phyloP scores from a whole-genome alignment of 2,329 filamentous ascomycete genomes.

The Stagonosporopsis rhizophila region DNA sequence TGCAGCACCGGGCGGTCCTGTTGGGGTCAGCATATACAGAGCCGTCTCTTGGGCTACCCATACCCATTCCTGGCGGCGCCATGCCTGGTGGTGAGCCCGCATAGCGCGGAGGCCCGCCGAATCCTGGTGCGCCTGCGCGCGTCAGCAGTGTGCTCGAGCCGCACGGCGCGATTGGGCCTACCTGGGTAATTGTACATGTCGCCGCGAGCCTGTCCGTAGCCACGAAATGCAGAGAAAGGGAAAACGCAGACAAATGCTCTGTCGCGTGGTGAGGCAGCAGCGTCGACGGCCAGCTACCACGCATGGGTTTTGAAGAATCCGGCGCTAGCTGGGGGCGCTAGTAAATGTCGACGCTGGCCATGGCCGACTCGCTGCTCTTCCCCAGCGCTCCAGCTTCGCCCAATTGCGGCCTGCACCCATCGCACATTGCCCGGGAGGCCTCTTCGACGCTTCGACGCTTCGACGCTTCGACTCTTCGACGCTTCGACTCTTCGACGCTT shows the following conservation, averaged over 20 bases:
- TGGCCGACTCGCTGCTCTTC: too few species aligned
- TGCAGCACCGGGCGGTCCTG: slow-evolving; percentile 50
- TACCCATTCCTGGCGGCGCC: slow-evolving; percentile 83
- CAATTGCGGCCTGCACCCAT: slow-evolving; percentile 1
- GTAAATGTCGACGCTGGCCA: slow-evolving; percentile 34
- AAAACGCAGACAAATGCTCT: too few species aligned
- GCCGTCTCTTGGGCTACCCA: slow-evolving; percentile 40
- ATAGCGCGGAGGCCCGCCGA: slow-evolving; percentile 78
- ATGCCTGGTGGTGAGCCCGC: slow-evolving; percentile 76
- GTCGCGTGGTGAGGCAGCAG: too few species aligned
- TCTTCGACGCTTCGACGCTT: not conserved
- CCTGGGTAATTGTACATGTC: slow-evolving; percentile 49
- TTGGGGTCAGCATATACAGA: too few species aligned
- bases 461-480: too few species aligned
- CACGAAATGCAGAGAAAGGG: too few species aligned
- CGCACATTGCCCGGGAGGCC: not conserved
- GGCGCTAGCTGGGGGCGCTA: slow-evolving; percentile 26
- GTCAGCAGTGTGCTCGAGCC: too few species aligned
- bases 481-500: too few species aligned
- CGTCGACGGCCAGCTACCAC: slow-evolving; percentile 3
- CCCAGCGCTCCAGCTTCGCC: too few species aligned
- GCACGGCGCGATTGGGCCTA: too few species aligned
- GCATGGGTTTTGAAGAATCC: slow-evolving; percentile 10
- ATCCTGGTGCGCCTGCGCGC: slow-evolving; percentile 68
- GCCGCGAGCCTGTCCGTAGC: too few species aligned